These are phyloP conservation scores for Coelastrella sp. DNA, from an alignment of 139 green algal species.

Conservation along the genomic window DNA sequence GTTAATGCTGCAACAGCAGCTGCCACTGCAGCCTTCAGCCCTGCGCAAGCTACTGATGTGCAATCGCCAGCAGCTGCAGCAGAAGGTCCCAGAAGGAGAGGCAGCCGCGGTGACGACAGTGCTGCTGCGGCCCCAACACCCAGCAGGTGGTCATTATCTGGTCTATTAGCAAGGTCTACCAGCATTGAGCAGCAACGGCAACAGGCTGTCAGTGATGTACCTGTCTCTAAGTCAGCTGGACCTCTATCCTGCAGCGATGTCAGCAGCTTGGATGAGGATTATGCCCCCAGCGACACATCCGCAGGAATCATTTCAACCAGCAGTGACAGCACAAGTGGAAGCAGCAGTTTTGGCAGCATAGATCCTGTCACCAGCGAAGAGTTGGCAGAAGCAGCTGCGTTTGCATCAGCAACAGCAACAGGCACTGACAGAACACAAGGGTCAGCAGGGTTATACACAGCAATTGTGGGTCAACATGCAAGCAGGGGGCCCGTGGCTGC, in stretches of 20 bases:
- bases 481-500: too few species aligned
- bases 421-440: too few species aligned
- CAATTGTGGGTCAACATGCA: too few species aligned
- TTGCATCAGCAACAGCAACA: neutral
- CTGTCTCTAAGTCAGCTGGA: too few species aligned
- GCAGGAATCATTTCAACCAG: neutral
- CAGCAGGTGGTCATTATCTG: neutral
- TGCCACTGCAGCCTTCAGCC: neutral
- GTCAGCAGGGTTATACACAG: too few species aligned
- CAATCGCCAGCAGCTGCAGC: neutral
- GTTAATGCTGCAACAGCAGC: conserved; percentile 9
- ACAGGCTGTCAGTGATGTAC: too few species aligned
- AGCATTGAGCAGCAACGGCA: neutral
- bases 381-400: neutral
- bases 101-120: neutral
- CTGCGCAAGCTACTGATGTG: neutral
- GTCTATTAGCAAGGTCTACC: neutral
- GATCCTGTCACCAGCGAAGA: neutral
- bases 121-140: neutral
- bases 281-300: neutral
- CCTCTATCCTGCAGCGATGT: neutral
- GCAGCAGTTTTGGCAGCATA: neutral
- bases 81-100: too few species aligned
- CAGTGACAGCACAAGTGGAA: conserved; percentile 6
- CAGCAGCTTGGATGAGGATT: neutral